A percentile compares a stretch with the other conserved stretches of the same genome.
phyloP scores from a whole-genome alignment of 495 filamentous ascomycete genomes.

The Aspergillus avenaceus region DNA sequence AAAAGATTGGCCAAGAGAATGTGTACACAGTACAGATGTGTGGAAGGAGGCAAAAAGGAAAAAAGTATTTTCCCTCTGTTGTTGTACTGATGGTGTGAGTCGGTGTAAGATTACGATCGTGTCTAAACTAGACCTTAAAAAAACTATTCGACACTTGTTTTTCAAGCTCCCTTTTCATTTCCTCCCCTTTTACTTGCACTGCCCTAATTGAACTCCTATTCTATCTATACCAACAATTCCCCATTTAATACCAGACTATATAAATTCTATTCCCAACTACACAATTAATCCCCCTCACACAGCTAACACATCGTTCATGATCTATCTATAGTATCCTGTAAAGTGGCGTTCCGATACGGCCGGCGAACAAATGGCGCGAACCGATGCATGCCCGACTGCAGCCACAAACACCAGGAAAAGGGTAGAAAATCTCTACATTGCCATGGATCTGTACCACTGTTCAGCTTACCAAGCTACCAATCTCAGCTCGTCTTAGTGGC shows the following conservation, averaged over 20 bases:
- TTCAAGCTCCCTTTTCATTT: background rate
- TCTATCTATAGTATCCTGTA: constrained; percentile 1
- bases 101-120: background rate
- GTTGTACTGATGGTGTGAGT: background rate
- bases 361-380: constrained; percentile 1
- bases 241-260: background rate
- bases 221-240: background rate
- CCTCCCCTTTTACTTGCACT: background rate
- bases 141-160: no score
- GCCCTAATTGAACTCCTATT: no score
- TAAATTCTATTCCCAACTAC: no score
- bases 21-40: background rate
- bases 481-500: background rate
- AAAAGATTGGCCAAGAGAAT: background rate
- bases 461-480: no score
- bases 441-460: no score
- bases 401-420: background rate
- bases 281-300: background rate
- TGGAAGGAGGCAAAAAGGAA: background rate
- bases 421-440: background rate
- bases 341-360: constrained; percentile 1
- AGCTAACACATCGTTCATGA: background rate
- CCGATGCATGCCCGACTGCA: constrained; percentile 5
- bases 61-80: no score
- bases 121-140: no score